Evolutionary conservation across 805 yeast species (phyloP), one percentile per base, ranked within the genome.

Genomic region (Jamesozyma lodderae): DNA sequence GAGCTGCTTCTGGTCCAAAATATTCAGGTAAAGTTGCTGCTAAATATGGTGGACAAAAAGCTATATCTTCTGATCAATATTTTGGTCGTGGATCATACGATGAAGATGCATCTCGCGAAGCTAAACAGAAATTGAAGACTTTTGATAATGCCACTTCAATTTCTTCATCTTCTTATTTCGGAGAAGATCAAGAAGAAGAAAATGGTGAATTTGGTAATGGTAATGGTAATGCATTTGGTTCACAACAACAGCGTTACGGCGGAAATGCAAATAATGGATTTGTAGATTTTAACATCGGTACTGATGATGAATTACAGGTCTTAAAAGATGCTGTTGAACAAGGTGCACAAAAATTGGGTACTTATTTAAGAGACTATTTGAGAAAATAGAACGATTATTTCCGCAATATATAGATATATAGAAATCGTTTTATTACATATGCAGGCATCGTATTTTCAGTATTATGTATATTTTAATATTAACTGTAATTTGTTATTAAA

Each of bases 11-110:
- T 27, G 79, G 75, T 31, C 75, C 73, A 38, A 69, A 70, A 49
- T 81, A 81, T 57, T 77, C 86, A 1, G 92, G 92, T 26, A 79
- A 79, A 47, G 82, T 82, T 22, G 77, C 75, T 27, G 69, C 67
- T 53, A 84, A 86, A 65, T 92, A 73, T 57, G 96, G 96, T 40
- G 67, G 66, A 29, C 96, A 88, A 59, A 90, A 85, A 71, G 95
- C 88, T 34, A 92, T 92, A 46, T 92, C 97, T 0, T 88, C 96
- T 2, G 97, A 92, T 63, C 94, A 88, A 65, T 77, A 75, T 53
- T 92, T 92, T 61, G 96, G 96, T 15, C 79, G 95, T 54, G 90
- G 88, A 31, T 66, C 77, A 19, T 85, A 74, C 54, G 96, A 86
- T 53, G 81, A 82, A 47, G 69, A 68, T 2, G 83, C 84, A 28